Percentiles rank a stretch among this genome's conserved stretches.
Conservation (phyloP, 1,284 basidiomycete species). For the Microbotryum intermedium region DNA sequence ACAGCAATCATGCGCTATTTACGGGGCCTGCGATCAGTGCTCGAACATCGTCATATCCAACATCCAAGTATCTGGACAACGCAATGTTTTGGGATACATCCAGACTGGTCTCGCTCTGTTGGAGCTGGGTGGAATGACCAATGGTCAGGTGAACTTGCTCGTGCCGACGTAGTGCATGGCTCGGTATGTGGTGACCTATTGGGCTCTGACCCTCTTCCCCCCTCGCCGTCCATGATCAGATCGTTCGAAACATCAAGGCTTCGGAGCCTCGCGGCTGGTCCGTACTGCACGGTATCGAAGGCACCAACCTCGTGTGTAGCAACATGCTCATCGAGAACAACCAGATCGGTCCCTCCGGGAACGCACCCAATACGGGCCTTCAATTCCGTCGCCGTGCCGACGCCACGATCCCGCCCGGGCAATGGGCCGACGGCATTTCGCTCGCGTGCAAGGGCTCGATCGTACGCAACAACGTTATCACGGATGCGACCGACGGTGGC, state of each 20-base stretch:
- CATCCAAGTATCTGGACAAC: slow-evolving; percentile 40
- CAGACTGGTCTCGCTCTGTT: slow-evolving; percentile 37
- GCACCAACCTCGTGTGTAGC: slow-evolving; percentile 19
- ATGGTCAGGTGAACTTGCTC: slow-evolving; percentile 18
- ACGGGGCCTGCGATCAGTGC: slow-evolving; percentile 31
- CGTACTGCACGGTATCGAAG: slow-evolving; percentile 29
- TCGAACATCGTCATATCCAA: slow-evolving; percentile 23
- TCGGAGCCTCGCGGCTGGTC: slow-evolving; percentile 34
- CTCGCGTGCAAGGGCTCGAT: slow-evolving; percentile 58
- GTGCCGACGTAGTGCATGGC: background rate
- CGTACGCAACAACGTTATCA: slow-evolving; percentile 63
- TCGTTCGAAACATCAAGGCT: slow-evolving; percentile 23
- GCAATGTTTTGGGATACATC: slow-evolving; percentile 35
- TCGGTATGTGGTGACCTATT: background rate
- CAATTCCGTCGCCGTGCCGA: slow-evolving; percentile 19
- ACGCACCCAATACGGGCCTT: slow-evolving; percentile 23
- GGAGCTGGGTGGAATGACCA: slow-evolving; percentile 40
- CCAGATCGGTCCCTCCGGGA: slow-evolving; percentile 31
- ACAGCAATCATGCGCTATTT: slow-evolving; percentile 33
- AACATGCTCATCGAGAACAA: slow-evolving; percentile 28
- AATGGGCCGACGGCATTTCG: slow-evolving; percentile 63
- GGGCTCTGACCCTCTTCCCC: background rate
- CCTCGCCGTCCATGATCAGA: slow-evolving; percentile 2
- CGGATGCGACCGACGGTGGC: slow-evolving; percentile 53
- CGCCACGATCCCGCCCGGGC: slow-evolving; percentile 5